phyloP scores from a whole-genome alignment of 2,329 filamentous ascomycete genomes.

The Paracamarosporium sp. region DNA sequence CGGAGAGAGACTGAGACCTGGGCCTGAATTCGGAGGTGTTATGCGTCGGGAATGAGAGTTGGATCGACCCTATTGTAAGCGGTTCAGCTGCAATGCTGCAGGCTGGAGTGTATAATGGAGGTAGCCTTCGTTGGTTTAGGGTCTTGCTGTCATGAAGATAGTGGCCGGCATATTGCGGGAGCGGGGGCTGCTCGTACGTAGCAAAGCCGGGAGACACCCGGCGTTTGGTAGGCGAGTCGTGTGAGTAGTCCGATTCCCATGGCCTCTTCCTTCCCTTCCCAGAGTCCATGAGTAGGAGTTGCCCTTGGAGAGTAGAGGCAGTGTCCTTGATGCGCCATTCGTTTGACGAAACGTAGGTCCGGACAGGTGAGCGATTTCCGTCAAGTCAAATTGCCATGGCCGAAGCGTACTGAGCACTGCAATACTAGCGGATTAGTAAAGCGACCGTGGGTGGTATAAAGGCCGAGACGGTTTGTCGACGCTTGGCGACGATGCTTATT shows the following conservation, averaged over 20 bases:
- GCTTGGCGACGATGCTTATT: conserved; percentile 19
- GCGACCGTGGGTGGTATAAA: conserved; percentile 14
- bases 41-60: conserved; percentile 12
- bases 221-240: conserved; percentile 23
- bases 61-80: conserved; percentile 12
- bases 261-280: conserved; percentile 35
- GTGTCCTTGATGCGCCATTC: conserved; percentile 33
- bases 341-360: conserved; percentile 19
- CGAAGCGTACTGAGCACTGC: conserved; percentile 13
- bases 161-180: conserved; percentile 35
- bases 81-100: conserved; percentile 22
- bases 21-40: conserved; percentile 15
- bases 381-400: conserved; percentile 13
- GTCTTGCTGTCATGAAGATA: conserved; percentile 27
- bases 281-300: conserved; percentile 37
- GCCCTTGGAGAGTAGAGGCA: conserved; percentile 22
- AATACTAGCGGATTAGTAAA: conserved; percentile 32
- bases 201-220: conserved; percentile 20
- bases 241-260: conserved; percentile 35
- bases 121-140: conserved; percentile 28
- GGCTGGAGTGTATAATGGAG: conserved; percentile 28
- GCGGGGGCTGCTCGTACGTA: conserved; percentile 26
- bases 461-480: conserved; percentile 12
- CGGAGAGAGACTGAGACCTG: conserved; percentile 30
- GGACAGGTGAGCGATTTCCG: conserved; percentile 21